Evolutionary conservation across 2,329 filamentous ascomycete species (phyloP), one percentile per base, ranked within the genome.

Genomic region (Venturia oleaginea): DNA sequence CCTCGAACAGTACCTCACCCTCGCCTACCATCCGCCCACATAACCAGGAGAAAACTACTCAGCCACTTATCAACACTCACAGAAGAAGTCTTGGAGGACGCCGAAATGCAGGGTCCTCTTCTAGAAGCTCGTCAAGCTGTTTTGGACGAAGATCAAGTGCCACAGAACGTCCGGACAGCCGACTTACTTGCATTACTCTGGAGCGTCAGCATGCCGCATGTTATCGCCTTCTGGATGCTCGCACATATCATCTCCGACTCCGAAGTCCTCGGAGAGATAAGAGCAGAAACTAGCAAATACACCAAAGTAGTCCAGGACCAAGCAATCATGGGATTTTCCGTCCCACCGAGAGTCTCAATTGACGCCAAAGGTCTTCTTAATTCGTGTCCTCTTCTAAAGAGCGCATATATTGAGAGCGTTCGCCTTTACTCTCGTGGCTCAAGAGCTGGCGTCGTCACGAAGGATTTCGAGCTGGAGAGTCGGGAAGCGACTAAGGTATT

Each of bases 211-310:
- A 48, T 43, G 30, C 59, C 42, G 13, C 59, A 63, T 43, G 43
- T 65, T 10, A 27, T 63, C 43, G 5, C 79, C n/a, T 83, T 81
- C 69, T 83, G 81, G 80, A 76, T 78, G 66, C 67, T 82, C 10
- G 71, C 80, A 32, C 77, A 79, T 60, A 76, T 83, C 46, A 76
- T 78, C 63, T 71, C 76, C 0, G 75, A 76, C 17, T 72, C 74
- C 2, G 69, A 69, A 0, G 73, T 83, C 17, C 68, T 79, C 22
- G 68, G 74, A 17, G 72, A 76, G 10, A 74, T 83, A 22, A 73
- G 79, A 10, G 69, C 73, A 51, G 81, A 84, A 68, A 77, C 81
- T 34, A 71, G 72, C 1, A 74, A 77, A 3, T 79, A 74, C 62
- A 77, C 76, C 19, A 72, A 72, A 54, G 72, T 79, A 11, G 68